Evolutionary conservation across 2,329 filamentous ascomycete species (phyloP).

Genomic region (Helotiales sp.): DNA sequence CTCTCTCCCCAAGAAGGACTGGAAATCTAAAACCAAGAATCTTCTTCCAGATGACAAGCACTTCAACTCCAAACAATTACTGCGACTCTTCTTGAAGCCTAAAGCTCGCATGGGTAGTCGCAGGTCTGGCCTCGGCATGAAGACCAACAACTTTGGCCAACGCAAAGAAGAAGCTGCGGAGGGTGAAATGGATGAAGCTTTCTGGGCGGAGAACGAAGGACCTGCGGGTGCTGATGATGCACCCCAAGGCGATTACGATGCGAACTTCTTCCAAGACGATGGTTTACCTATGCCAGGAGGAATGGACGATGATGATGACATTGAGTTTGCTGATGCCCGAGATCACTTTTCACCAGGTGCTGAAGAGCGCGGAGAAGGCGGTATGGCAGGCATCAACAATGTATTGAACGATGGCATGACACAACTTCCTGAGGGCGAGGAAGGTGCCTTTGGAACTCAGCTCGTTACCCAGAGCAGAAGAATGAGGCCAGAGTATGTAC

Average conservation of each 20-base stretch:
- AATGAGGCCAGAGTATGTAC: slow-evolving; percentile 69
- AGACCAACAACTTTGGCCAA: slow-evolving; percentile 50
- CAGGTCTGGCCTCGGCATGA: slow-evolving; percentile 56
- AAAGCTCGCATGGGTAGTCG: slow-evolving; percentile 81
- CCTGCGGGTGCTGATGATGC: slow-evolving; percentile 58
- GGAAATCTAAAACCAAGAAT: slow-evolving; percentile 92
- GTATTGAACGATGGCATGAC: slow-evolving; percentile 57
- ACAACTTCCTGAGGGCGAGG: slow-evolving; percentile 46
- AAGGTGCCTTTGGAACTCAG: slow-evolving; percentile 64
- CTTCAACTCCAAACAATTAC: slow-evolving; percentile 90
- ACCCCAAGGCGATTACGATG: slow-evolving; percentile 83
- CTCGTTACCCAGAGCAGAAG: slow-evolving; percentile 68
- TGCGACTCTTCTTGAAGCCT: slow-evolving; percentile 92
- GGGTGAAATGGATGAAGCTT: slow-evolving; percentile 90
- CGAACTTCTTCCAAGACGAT: slow-evolving; percentile 96
- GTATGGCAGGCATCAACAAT: slow-evolving; percentile 55
- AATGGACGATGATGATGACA: slow-evolving; percentile 66
- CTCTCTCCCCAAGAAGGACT: slow-evolving; percentile 88
- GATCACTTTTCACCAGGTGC: slow-evolving; percentile 76
- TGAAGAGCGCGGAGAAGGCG: slow-evolving; percentile 49
- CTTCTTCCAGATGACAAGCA: slow-evolving; percentile 97
- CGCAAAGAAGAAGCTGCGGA: slow-evolving; percentile 62
- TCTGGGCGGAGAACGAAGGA: slow-evolving; percentile 80
- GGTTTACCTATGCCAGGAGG: slow-evolving; percentile 70
- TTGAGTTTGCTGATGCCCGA: slow-evolving; percentile 78